Percentiles rank a stretch among this genome's conserved stretches.
phyloP scores from a whole-genome alignment of 2,329 filamentous ascomycete species.

The Epichloe festucae region DNA sequence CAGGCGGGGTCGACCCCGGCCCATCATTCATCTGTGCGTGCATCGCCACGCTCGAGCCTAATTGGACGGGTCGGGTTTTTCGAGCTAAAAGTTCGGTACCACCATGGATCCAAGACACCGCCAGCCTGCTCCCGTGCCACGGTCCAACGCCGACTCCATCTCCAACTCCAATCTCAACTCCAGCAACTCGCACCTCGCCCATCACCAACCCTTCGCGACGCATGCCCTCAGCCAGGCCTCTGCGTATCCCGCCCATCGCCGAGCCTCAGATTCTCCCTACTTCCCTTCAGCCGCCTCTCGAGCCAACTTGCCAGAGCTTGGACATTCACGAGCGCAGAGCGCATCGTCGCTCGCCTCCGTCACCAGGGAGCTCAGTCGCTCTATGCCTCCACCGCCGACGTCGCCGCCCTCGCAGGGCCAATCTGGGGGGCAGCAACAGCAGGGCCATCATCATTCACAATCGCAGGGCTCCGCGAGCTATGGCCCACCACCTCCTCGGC shows the following conservation, averaged over 20 bases:
- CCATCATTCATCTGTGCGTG: not conserved
- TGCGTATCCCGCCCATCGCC: slow-evolving; percentile 22
- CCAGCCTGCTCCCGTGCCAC: slow-evolving; percentile 10
- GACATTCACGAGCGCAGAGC: slow-evolving; percentile 30
- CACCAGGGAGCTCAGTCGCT: slow-evolving; percentile 22
- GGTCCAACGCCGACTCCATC: slow-evolving; percentile 1
- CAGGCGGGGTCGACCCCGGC: not conserved
- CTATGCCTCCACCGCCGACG: slow-evolving; percentile 31
- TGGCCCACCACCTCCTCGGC: slow-evolving; percentile 32
- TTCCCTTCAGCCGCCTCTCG: slow-evolving; percentile 21
- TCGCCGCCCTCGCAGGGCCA: slow-evolving; percentile 28
- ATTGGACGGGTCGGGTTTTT: slow-evolving; percentile 14
- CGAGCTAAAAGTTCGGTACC: slow-evolving; percentile 23
- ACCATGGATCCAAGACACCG: slow-evolving; percentile 20
- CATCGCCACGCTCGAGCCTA: slow-evolving; percentile 1
- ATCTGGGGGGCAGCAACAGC: slow-evolving; percentile 12
- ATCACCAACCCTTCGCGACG: slow-evolving; percentile 1
- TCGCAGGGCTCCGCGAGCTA: slow-evolving; percentile 26
- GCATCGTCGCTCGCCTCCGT: slow-evolving; percentile 31
- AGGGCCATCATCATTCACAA: slow-evolving; percentile 16
- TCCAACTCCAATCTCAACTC: not conserved
- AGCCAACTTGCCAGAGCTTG: slow-evolving; percentile 18
- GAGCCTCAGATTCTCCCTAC: slow-evolving; percentile 31
- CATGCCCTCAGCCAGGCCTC: slow-evolving; percentile 5
- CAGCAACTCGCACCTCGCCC: slow-evolving; percentile 4